These are phyloP conservation scores for Hirsutella minnesotensis DNA, from an alignment of 2,329 filamentous ascomycete species.

Conservation along the genomic window DNA sequence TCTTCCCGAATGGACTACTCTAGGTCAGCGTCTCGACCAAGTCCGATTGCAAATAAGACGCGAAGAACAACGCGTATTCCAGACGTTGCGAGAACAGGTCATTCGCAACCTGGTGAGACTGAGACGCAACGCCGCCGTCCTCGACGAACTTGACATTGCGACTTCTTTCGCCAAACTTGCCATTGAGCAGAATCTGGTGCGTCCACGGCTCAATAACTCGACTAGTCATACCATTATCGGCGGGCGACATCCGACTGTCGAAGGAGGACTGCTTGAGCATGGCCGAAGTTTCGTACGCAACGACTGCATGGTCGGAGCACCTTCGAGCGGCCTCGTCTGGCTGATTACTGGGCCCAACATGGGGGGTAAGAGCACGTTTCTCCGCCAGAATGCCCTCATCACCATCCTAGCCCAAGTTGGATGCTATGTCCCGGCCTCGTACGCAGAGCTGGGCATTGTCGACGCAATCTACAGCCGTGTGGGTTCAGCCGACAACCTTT, in stretches of 20 bases:
- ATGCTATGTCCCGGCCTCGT: conserved; percentile 80
- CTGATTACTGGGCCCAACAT: conserved; percentile 84
- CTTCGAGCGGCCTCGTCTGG: conserved; percentile 51
- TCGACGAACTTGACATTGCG: conserved; percentile 87
- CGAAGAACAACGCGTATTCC: conserved; percentile 76
- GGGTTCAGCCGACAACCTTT: conserved; percentile 91
- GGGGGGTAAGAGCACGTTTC: conserved; percentile 92
- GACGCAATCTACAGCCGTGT: conserved; percentile 92
- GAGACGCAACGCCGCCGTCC: conserved; percentile 76
- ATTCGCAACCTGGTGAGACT: conserved; percentile 75
- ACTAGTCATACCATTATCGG: conserved; percentile 66
- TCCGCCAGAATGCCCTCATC: conserved; percentile 91
- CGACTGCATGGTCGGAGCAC: conserved; percentile 69
- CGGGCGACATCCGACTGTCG: conserved; percentile 86
- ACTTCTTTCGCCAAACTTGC: conserved; percentile 78
- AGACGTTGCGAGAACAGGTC: conserved; percentile 60
- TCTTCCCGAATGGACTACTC: conserved; percentile 67
- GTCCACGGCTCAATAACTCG: conserved; percentile 58
- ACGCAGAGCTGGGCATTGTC: conserved; percentile 80
- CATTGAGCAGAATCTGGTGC: conserved; percentile 56
- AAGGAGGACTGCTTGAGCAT: conserved; percentile 65
- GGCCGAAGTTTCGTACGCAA: conserved; percentile 77
- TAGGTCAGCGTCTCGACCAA: conserved; percentile 72
- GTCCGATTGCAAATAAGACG: conserved; percentile 63
- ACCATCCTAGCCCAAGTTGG: conserved; percentile 88